Conservation (phyloP, 1,139 yeast genomes). For the Kurtzmaniella quercitrusa region DNA sequence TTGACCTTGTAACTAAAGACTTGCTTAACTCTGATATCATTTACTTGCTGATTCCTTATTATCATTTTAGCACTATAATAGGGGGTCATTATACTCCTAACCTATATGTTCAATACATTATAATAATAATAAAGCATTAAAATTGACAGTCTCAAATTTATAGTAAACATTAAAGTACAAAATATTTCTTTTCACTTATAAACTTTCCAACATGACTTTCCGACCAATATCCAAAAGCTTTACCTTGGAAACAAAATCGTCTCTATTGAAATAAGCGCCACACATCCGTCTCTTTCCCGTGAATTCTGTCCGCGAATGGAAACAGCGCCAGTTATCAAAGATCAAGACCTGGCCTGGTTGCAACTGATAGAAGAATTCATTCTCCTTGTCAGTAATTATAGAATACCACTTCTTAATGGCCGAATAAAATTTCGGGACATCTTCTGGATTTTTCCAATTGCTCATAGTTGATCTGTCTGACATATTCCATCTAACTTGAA, state of each 20-base stretch:
- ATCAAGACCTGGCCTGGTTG: constrained; percentile 67
- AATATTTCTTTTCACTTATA: constrained; percentile 21
- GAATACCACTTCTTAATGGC: constrained; percentile 59
- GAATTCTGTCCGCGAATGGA: constrained; percentile 69
- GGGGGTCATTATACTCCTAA: no score
- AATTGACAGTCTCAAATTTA: neutral
- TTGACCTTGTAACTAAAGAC: no score
- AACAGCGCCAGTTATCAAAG: constrained; percentile 74
- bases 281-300: constrained; percentile 72
- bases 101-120: no score
- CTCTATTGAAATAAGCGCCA: constrained; percentile 71
- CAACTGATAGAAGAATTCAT: constrained; percentile 56
- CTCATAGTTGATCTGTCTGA: constrained; percentile 70
- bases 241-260: constrained; percentile 60
- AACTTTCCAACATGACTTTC: constrained; percentile 39
- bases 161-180: no score
- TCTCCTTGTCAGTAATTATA: constrained; percentile 47
- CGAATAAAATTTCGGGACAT: constrained; percentile 54
- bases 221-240: constrained; percentile 52
- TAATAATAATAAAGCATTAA: no score
- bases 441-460: constrained; percentile 49
- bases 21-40: no score
- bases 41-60: no score
- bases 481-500: constrained; percentile 75
- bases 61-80: no score